Evolutionary conservation across 208 protist species (phyloP).

Genomic region (Giardia duodenalis): DNA sequence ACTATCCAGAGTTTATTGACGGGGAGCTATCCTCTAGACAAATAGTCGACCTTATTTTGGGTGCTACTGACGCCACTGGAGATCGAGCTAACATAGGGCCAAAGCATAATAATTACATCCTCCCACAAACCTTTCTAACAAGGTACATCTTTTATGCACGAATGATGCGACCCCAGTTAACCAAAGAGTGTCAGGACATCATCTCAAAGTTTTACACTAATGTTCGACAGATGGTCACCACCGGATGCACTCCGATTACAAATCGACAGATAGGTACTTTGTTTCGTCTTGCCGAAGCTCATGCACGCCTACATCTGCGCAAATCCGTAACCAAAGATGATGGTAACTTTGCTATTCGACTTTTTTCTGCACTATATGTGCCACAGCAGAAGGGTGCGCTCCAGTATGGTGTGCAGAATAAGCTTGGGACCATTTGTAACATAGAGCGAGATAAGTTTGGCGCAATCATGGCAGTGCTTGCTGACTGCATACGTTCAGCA

Average conservation of each 20-base stretch:
- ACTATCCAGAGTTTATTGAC: neutral
- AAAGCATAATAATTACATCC: neutral
- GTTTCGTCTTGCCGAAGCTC: neutral
- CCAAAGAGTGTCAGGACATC: neutral
- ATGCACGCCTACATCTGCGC: neutral
- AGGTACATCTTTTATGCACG: neutral
- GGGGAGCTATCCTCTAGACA: neutral
- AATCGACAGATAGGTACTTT: neutral
- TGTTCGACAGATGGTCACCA: neutral
- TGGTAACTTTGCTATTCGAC: neutral
- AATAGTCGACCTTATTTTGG: neutral
- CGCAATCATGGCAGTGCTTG: neutral
- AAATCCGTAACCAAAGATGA: neutral
- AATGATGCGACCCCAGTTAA: conserved; percentile 58
- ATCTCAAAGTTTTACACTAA: neutral
- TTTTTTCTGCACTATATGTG: neutral
- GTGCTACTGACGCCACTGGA: too few species aligned
- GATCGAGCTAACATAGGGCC: too few species aligned
- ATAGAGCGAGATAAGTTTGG: neutral
- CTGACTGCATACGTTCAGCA: neutral
- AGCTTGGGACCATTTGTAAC: neutral
- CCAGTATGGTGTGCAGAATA: neutral
- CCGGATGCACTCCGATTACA: neutral
- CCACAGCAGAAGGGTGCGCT: neutral
- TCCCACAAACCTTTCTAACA: neutral